Evolutionary conservation across 1,139 yeast species (phyloP), one percentile per base, ranked within the genome.

Genomic region (Pichia sp.): DNA sequence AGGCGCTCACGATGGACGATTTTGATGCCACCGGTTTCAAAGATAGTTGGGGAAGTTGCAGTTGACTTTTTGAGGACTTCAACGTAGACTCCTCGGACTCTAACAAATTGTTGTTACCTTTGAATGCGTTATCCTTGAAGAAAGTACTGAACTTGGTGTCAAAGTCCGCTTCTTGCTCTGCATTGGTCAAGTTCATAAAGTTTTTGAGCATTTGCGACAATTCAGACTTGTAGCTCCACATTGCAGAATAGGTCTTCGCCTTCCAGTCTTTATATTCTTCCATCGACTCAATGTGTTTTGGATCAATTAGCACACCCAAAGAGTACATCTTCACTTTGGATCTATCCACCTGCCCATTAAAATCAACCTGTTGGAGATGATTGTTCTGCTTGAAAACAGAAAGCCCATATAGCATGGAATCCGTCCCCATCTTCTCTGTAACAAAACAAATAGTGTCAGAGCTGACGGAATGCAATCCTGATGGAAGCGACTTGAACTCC

Each of bases 401-500:
- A 0, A 74, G 51, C 6, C 81, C 81, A 38, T 68, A 65, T 6
- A 58, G 39, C 5, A 60, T 36, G 6, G 55, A 51, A 2, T 45
- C 40, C 5, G 33, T 16, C 13, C 43, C 44, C 9, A 46, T 50
- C 34, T 56, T 51, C 36, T 57, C 58, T 3, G 58, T 67, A 5
- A 64, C 66, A 55, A 77, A 76, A 34, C 70, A 66, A 3, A 76
- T 62, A 1, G 71, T 68, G 46, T 84, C 88, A 28, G 64, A 56
- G 11, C 58, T 55, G 19, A 64, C 66, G 27, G 77, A 73, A 53
- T 86, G 96, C n/a, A 85, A 66, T 1, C 96, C 95, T 0, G 93
- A 80, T 1, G 96, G 96, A 37, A 87, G 61, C 11, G 78, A 68
- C 48, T 81, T 79, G 58, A 72, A 85, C 55, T 87, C 96, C 15